Percentiles rank a stretch among this genome's conserved stretches.
Evolutionary conservation across 768 basidiomycete species (phyloP).

Genomic region (Collybia nuda): DNA sequence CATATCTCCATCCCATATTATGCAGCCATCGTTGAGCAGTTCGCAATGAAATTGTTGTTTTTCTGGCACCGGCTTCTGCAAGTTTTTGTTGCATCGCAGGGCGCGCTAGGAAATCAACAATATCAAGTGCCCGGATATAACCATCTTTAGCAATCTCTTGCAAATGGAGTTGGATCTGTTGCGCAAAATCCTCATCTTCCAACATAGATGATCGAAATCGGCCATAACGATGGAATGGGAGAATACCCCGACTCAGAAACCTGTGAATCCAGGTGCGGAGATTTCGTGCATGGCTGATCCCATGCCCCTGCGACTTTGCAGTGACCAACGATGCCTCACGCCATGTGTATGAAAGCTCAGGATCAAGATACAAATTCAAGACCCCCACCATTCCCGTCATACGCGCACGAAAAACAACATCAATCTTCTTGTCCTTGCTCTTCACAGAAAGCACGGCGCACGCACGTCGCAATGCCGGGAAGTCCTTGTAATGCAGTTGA

Average conservation of each 20-base stretch:
- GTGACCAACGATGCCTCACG: background rate
- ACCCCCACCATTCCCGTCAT: background rate
- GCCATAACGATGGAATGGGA: background rate
- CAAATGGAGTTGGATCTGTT: background rate
- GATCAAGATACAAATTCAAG: background rate
- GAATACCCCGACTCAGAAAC: background rate
- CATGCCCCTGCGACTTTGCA: background rate
- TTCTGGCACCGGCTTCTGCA: background rate
- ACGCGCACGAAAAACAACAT: background rate
- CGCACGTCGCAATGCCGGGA: background rate
- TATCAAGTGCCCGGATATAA: background rate
- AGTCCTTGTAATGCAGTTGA: background rate
- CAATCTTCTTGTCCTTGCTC: background rate
- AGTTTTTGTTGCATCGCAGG: background rate
- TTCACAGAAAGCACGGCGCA: background rate
- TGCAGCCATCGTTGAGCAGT: conserved; percentile 7
- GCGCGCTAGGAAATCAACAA: background rate
- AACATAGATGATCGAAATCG: background rate
- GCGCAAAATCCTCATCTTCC: background rate
- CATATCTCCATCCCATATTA: conserved; percentile 26
- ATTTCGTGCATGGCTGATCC: background rate
- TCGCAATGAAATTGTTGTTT: background rate
- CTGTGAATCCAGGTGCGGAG: background rate
- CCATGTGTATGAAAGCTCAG: background rate
- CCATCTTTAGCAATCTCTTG: background rate